Evolutionary conservation across 2,329 filamentous ascomycete genomes (phyloP), one percentile per base, ranked within the genome.

Genomic region (Teratosphaeria destructans): DNA sequence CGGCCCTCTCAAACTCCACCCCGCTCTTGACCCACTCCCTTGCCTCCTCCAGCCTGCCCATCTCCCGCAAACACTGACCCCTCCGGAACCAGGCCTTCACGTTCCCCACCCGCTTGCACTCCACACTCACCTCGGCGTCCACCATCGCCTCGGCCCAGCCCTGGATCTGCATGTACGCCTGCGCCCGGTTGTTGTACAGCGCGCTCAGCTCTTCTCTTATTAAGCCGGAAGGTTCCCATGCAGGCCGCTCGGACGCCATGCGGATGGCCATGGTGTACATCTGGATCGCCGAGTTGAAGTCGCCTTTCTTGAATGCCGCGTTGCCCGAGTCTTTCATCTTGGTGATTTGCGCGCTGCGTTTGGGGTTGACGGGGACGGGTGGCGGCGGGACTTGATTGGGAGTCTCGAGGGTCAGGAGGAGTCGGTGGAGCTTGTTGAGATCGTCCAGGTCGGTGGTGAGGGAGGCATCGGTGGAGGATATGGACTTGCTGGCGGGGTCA

Each of bases 41-140:
- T 0, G 92, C 91, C 82, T 97, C 93, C 59, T 89, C 85, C 69
- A 89, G 76, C 62, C 93, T 76, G 1, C 88, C 88, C 94, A 97
- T 97, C 83, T 99, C 94, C 65, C 87, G 76, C 71, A 97, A 75
- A 71, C 90, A 95, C 77, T 85, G 85, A 10, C 89, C 94, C 62
- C 89, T 81, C 62, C 94, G 81, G 87, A 90, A 96, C 90, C 93
- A 97, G 0, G 86, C 92, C 83, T 97, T 97, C 1, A 89, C 85
- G 74, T 99, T 97, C 47, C 88, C 91, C 52, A 87, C 82, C 65
- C 85, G 83, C 80, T 93, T 92, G 63, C 90, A 86, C 79, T 96
- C 92, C 52, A 96, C 87, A 72, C 89, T 94, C 34, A 85, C 83
- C 77, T 95, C 88, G 3, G 91, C 92, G 75, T 99, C 94, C 5